Evolutionary conservation across 352 stramenopile genomes (phyloP).

Genomic region (Phytophthora chlamydospora): DNA sequence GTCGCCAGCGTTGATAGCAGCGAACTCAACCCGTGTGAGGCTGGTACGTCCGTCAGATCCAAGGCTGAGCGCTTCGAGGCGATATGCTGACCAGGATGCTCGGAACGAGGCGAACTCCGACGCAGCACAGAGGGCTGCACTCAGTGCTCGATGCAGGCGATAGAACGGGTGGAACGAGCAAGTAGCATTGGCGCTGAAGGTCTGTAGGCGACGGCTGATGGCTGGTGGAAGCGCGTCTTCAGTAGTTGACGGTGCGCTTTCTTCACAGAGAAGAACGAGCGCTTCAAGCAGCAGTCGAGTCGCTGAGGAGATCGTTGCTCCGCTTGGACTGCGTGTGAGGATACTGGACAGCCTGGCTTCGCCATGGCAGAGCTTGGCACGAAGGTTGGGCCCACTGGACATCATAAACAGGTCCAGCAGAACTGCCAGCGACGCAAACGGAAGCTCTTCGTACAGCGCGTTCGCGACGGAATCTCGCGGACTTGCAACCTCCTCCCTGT

Average conservation of each 20-base stretch:
- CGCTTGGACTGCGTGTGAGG: background rate
- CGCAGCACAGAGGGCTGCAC: constrained; percentile 3
- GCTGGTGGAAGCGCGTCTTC: background rate
- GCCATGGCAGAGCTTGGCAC: constrained; percentile 76
- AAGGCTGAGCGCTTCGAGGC: constrained; percentile 17
- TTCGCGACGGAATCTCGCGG: constrained; percentile 27
- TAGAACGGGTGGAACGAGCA: constrained; percentile 72
- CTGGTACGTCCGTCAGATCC: background rate
- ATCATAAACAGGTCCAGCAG: constrained; percentile 85
- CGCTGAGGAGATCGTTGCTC: constrained; percentile 27
- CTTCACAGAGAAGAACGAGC: constrained; percentile 36
- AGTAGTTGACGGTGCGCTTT: background rate
- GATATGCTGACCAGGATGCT: constrained; percentile 26
- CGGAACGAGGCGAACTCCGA: constrained; percentile 36
- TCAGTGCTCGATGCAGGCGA: constrained; percentile 42
- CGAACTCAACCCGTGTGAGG: constrained; percentile 38
- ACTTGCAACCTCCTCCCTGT: background rate
- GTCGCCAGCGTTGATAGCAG: background rate
- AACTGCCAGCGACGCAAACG: constrained; percentile 44
- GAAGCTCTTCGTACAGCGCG: constrained; percentile 56
- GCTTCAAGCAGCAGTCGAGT: constrained; percentile 47
- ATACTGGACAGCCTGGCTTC: constrained; percentile 54
- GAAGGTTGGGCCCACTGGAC: constrained; percentile 61
- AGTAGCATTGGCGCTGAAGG: constrained; percentile 24
- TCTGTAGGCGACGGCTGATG: constrained; percentile 14